Percentiles rank a stretch among this genome's conserved stretches.
Conservation (phyloP, 73 alveolate species). For the Uronychia setigera region DNA sequence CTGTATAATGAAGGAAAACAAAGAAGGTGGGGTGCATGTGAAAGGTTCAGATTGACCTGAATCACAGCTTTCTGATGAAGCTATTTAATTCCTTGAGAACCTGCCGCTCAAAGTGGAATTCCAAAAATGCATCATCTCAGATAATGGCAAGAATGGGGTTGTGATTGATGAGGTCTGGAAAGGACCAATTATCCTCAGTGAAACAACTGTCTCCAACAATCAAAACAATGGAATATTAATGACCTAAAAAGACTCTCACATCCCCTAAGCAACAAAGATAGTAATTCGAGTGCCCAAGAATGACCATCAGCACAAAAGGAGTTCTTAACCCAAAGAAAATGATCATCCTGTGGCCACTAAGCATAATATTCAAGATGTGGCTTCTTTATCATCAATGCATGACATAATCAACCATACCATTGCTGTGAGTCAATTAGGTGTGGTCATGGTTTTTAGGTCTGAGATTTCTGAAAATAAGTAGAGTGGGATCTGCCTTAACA, state of each 20-base stretch:
- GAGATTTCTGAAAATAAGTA: slow-evolving; percentile 7
- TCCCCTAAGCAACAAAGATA: too few relatives aligned
- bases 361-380: too few relatives aligned
- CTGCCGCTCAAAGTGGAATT: neutral
- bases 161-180: slow-evolving; percentile 12
- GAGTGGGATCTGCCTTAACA: slow-evolving; percentile 4
- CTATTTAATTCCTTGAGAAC: slow-evolving; percentile 1
- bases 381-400: too few relatives aligned
- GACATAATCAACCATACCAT: neutral
- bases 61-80: neutral
- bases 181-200: slow-evolving; percentile 7
- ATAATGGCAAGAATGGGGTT: slow-evolving; percentile 45
- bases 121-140: neutral
- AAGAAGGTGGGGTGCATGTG: slow-evolving; percentile 35
- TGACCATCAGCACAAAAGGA: too few relatives aligned
- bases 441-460: neutral
- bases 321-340: too few relatives aligned
- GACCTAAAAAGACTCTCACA: neutral
- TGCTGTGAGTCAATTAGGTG: neutral
- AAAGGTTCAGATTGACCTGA: neutral
- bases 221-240: slow-evolving; percentile 7
- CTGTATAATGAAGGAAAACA: slow-evolving; percentile 12
- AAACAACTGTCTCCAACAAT: slow-evolving; percentile 18
- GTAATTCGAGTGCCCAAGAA: too few relatives aligned
- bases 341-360: too few relatives aligned